Conservation (phyloP, 2,329 filamentous ascomycete genomes). For the Aspergillus fumigatiaffinis region DNA sequence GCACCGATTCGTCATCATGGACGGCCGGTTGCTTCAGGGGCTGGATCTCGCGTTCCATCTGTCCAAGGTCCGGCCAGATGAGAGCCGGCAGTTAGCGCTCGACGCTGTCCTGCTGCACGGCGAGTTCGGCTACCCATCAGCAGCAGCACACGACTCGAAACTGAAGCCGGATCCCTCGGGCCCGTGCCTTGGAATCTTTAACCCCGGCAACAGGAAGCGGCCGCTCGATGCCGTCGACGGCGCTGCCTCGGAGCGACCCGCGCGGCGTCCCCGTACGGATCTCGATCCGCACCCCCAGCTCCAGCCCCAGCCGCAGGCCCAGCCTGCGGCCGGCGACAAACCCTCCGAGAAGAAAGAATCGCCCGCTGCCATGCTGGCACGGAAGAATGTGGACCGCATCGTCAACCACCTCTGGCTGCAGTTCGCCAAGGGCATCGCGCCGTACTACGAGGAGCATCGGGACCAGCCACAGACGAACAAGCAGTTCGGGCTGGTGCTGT, state of each 20-base stretch:
- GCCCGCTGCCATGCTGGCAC: background rate
- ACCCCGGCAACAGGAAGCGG: slow-evolving; percentile 5
- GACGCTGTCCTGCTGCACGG: background rate
- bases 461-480: background rate
- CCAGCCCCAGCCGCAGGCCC: background rate
- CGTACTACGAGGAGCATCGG: background rate
- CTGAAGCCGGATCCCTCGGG: background rate
- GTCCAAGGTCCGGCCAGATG: background rate
- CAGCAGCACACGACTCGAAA: background rate
- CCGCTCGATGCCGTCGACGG: slow-evolving; percentile 8
- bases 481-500: background rate
- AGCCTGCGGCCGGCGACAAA: slow-evolving; percentile 5
- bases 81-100: background rate
- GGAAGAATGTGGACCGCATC: background rate
- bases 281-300: background rate
- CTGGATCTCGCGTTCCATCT: background rate
- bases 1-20: background rate
- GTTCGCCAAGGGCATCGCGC: background rate
- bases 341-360: slow-evolving; percentile 1
- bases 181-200: background rate
- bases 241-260: slow-evolving; percentile 6
- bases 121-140: background rate
- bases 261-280: slow-evolving; percentile 10
- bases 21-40: background rate
- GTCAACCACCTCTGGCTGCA: background rate